Percentiles rank a stretch among this genome's conserved stretches.
phyloP scores from a whole-genome alignment of 768 basidiomycete species.

The Lepiota brunneoincarnata region DNA sequence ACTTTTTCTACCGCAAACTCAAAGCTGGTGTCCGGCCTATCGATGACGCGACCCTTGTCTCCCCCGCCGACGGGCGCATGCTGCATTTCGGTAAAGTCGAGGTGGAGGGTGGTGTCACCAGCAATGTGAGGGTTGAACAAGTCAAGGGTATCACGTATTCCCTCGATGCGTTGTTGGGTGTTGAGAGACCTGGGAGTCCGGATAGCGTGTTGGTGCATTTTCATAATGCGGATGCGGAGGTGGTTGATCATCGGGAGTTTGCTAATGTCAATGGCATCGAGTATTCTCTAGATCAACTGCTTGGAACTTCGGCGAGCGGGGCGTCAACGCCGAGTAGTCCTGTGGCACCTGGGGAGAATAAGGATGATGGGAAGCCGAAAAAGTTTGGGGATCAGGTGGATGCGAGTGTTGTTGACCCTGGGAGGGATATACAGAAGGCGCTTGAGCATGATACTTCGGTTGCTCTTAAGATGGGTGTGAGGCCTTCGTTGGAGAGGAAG shows the following conservation, averaged over 20 bases:
- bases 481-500: conserved; percentile 23
- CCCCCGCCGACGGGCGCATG: conserved; percentile 91
- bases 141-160: conserved; percentile 99
- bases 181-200: conserved; percentile 51
- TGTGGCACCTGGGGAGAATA: conserved; percentile 37
- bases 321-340: neutral
- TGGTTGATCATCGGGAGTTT: conserved; percentile 85
- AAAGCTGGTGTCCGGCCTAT: conserved; percentile 82
- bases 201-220: conserved; percentile 34
- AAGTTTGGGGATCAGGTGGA: conserved; percentile 73
- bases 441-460: conserved; percentile 69
- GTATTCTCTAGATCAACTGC: conserved; percentile 88
- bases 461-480: conserved; percentile 66
- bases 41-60: conserved; percentile 74
- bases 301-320: conserved; percentile 49
- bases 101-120: conserved; percentile 38
- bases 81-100: conserved; percentile 87
- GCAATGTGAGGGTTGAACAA: conserved; percentile 64
- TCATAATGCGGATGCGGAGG: conserved; percentile 46
- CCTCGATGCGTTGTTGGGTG: conserved; percentile 87
- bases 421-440: conserved; percentile 49
- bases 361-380: conserved; percentile 30
- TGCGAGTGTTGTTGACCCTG: conserved; percentile 67
- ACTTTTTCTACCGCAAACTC: conserved; percentile 91
- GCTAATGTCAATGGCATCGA: conserved; percentile 97